Evolutionary conservation across 305 asterid genomes (phyloP).

Genomic region (Withania somnifera): DNA sequence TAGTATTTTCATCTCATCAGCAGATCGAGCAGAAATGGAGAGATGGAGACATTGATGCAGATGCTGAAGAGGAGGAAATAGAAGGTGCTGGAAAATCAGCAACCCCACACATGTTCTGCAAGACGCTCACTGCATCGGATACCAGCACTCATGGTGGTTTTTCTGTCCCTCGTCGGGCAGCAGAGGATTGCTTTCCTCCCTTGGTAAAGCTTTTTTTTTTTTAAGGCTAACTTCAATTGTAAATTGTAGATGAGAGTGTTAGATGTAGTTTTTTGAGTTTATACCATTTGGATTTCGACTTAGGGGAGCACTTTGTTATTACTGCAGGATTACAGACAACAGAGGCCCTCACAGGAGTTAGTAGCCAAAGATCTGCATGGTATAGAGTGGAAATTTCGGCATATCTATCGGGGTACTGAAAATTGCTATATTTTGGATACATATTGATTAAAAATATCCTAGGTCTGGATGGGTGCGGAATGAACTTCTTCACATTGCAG

Average conservation of each 20-base stretch:
- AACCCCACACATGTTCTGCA: slow-evolving; percentile 96
- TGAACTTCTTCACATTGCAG: slow-evolving; percentile 25
- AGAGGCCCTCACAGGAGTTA: slow-evolving; percentile 94
- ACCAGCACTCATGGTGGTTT: slow-evolving; percentile 99
- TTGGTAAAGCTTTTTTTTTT: slow-evolving; percentile 35
- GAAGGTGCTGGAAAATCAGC: slow-evolving; percentile 46
- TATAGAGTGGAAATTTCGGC: slow-evolving; percentile 85
- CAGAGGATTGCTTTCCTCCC: slow-evolving; percentile 99
- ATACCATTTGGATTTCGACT: not conserved
- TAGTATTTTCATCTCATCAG: not conserved
- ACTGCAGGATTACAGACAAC: slow-evolving; percentile 71
- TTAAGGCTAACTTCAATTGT: not conserved
- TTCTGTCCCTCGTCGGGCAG: slow-evolving; percentile 99
- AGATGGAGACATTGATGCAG: slow-evolving; percentile 49
- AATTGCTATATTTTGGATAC: not conserved
- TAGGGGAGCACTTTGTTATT: not conserved
- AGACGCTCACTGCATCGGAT: slow-evolving; percentile 97
- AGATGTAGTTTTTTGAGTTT: not conserved
- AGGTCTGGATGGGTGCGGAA: not conserved
- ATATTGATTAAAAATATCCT: not conserved
- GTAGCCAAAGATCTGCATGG: slow-evolving; percentile 94
- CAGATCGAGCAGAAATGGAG: slow-evolving; percentile 84
- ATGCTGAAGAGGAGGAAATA: slow-evolving; percentile 51
- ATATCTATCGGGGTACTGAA: slow-evolving; percentile 78
- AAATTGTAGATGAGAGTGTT: not conserved